Evolutionary conservation across 75 land plant genomes (phyloP), one percentile per base, ranked within the genome.

Genomic region (Pinus taeda): DNA sequence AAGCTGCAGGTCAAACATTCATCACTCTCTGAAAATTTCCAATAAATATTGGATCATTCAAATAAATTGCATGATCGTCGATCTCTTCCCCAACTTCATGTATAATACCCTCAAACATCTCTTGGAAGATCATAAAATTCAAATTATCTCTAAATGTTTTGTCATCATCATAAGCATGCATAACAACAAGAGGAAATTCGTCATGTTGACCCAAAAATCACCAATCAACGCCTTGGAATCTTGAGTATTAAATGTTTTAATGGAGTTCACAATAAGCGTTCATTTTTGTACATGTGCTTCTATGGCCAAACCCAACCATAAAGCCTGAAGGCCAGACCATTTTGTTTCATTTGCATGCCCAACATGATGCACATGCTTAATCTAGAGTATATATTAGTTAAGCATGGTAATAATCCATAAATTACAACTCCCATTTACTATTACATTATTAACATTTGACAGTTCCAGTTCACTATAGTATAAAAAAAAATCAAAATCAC

Each of bases 1-100:
- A 97, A 29, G 93, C 93, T 62, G 98, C 82, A 63, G 98, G 99
- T 56, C 99, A 83, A n/a, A 89, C 99, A 85, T 97, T 97, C 73
- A 89, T 59, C 33, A 66, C 78, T 76, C 99, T 87, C 20, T 82
- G 87, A 45, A 95, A 94, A 61, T 92, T 73, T 22, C 99, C 98
- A 83, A 97, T 92, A 64, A 97, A 89, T 11, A 92, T 39, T 6
- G 93, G 97, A 21, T 83, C 81, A 21, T 75, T 74, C 99, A 33
- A 2, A 33, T 1, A 33, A 2, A 33, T 33, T 33, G 33, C 33
- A 33, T 0, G 33, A 33, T 1, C 2, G 33, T 2, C 33, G 2
- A 33, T 33, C 1, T 33, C 33, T 33, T 33, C 33, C 33, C 2
- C 33, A 33, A 33, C 1, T 33, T 33, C 33, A 33, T 1, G 33